Percentiles rank a stretch among this genome's conserved stretches.
phyloP scores from a whole-genome alignment of 768 basidiomycete species.

The Boletus sensibilis region DNA sequence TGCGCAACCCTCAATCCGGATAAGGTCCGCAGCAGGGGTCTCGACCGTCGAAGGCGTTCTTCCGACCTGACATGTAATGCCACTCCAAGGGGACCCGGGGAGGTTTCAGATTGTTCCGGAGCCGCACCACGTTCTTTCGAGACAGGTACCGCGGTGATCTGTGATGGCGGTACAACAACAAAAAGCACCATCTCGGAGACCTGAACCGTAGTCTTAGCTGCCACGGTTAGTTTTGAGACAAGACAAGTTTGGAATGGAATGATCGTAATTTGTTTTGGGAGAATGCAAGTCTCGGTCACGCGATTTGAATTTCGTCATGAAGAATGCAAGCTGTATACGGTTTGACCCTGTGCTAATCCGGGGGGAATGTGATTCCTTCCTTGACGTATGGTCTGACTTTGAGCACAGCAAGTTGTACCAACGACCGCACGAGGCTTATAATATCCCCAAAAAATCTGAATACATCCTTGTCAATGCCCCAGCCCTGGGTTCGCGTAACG shows the following conservation, averaged over 20 bases:
- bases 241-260: not conserved
- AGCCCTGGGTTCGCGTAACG: not conserved
- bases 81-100: not conserved
- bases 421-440: not conserved
- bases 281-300: constrained; percentile 5
- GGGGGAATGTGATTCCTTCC: not conserved
- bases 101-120: not conserved
- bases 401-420: not conserved
- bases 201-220: not conserved
- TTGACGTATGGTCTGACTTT: not conserved
- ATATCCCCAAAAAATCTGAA: no score
- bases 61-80: not conserved
- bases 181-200: not conserved
- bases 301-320: constrained; percentile 6
- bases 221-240: not conserved
- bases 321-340: not conserved
- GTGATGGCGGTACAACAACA: not conserved
- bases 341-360: not conserved
- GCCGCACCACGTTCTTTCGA: not conserved
- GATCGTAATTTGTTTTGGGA: not conserved
- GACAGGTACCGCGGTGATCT: not conserved
- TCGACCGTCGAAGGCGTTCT: constrained; percentile 5
- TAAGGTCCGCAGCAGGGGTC: constrained; percentile 11
- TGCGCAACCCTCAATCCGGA: constrained; percentile 11
- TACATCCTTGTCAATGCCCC: no score